Percentiles rank a stretch among this genome's conserved stretches.
Conservation (phyloP, 345 rosid genomes). For the Salix dunnii region DNA sequence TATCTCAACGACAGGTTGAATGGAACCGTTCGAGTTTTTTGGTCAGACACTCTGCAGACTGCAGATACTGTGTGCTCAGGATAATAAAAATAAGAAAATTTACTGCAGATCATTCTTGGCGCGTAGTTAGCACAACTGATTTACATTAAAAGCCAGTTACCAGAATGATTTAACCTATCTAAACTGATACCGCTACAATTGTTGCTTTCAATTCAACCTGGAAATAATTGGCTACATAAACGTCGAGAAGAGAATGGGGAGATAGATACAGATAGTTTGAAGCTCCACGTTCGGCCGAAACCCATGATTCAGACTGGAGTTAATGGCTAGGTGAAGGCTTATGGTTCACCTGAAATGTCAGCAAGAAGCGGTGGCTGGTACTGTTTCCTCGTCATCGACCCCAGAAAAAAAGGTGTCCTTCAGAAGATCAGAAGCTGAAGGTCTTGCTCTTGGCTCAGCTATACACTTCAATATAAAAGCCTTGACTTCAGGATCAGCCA, state of each 20-base stretch:
- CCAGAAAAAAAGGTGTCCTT: conserved; percentile 59
- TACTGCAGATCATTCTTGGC: too few species aligned
- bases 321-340: not conserved
- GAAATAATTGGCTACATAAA: too few species aligned
- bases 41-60: too few species aligned
- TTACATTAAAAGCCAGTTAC: not conserved
- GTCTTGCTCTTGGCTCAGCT: conserved; percentile 54
- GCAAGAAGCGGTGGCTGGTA: conserved; percentile 23
- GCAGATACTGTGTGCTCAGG: too few species aligned
- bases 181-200: not conserved
- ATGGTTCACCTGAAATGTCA: not conserved
- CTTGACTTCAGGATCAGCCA: conserved; percentile 50
- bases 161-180: not conserved
- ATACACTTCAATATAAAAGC: conserved; percentile 62
- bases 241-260: not conserved
- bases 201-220: too few species aligned
- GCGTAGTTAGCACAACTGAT: too few species aligned
- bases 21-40: too few species aligned
- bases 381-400: conserved; percentile 32
- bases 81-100: too few species aligned
- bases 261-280: not conserved
- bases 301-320: conserved; percentile 1
- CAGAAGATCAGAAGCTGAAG: conserved; percentile 63
- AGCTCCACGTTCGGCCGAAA: not conserved
- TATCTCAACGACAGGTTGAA: too few species aligned